Evolutionary conservation across 495 filamentous ascomycete species (phyloP).

Genomic region (Ascobolus immersus): DNA sequence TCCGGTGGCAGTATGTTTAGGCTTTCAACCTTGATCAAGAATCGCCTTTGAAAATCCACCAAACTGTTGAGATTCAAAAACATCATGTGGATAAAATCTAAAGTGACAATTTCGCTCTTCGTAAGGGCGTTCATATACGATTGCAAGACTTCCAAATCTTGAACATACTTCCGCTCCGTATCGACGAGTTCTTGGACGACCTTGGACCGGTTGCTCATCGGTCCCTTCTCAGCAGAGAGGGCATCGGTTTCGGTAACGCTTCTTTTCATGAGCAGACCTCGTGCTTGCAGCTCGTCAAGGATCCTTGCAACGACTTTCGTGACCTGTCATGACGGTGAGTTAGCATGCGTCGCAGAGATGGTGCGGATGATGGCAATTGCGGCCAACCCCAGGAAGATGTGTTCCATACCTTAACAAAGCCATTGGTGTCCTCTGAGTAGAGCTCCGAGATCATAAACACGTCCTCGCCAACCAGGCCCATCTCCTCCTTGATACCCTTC

Average conservation of each 20-base stretch:
- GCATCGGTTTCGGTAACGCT: constrained; percentile 24
- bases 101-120: constrained; percentile 60
- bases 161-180: constrained; percentile 94
- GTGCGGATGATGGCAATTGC: not conserved
- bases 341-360: not conserved
- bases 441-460: constrained; percentile 81
- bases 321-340: constrained; percentile 26
- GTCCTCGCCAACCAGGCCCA: constrained; percentile 51
- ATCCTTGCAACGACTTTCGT: constrained; percentile 67
- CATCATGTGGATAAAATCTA: constrained; percentile 78
- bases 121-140: constrained; percentile 77
- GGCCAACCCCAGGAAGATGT: not conserved
- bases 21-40: constrained; percentile 84
- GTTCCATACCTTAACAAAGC: constrained; percentile 73
- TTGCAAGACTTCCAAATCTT: constrained; percentile 83
- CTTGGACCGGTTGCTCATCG: constrained; percentile 59
- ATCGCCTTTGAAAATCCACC: constrained; percentile 80
- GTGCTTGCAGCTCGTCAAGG: constrained; percentile 55
- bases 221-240: constrained; percentile 23
- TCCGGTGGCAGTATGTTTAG: constrained; percentile 58
- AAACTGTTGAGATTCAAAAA: constrained; percentile 89
- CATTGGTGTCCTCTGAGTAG: constrained; percentile 80
- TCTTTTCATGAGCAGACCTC: constrained; percentile 34
- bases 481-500: constrained; percentile 40
- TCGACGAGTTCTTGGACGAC: constrained; percentile 74